Conservation (phyloP, 2,329 filamentous ascomycete species). For the Colletotrichum tanaceti region DNA sequence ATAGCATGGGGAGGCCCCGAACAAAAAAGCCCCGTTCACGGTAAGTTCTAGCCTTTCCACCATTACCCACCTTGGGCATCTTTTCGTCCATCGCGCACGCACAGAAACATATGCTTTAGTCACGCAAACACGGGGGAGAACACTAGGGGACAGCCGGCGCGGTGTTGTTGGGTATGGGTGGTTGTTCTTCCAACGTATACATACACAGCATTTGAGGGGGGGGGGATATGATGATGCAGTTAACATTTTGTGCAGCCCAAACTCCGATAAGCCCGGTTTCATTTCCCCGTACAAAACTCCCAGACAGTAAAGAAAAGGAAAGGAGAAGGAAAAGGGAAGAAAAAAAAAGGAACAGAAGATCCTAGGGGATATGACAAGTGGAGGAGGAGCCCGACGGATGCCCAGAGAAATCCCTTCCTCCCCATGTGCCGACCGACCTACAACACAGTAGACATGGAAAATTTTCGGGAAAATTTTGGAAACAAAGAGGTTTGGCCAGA, state of each 20-base stretch:
- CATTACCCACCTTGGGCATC: not conserved
- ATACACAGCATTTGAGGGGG: conserved; percentile 11
- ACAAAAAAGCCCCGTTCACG: too few species aligned
- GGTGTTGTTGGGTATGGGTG: not conserved
- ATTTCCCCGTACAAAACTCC: conserved; percentile 32
- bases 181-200: conserved; percentile 17
- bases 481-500: conserved; percentile 6
- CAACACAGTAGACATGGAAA: conserved; percentile 6
- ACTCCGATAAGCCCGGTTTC: conserved; percentile 28
- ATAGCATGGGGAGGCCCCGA: too few species aligned
- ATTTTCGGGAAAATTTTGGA: not conserved
- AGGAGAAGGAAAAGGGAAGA: not conserved
- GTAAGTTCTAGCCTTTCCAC: not conserved
- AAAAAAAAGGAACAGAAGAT: not conserved
- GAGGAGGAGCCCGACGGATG: not conserved
- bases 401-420: too few species aligned
- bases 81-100: not conserved
- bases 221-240: conserved; percentile 17
- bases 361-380: conserved; percentile 10
- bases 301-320: conserved; percentile 8
- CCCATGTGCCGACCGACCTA: conserved; percentile 20
- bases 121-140: not conserved
- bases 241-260: conserved; percentile 26
- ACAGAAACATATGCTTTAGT: not conserved
- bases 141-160: not conserved